Conservation (phyloP, 2,329 filamentous ascomycete genomes). For the Zymoseptoria crescenta region DNA sequence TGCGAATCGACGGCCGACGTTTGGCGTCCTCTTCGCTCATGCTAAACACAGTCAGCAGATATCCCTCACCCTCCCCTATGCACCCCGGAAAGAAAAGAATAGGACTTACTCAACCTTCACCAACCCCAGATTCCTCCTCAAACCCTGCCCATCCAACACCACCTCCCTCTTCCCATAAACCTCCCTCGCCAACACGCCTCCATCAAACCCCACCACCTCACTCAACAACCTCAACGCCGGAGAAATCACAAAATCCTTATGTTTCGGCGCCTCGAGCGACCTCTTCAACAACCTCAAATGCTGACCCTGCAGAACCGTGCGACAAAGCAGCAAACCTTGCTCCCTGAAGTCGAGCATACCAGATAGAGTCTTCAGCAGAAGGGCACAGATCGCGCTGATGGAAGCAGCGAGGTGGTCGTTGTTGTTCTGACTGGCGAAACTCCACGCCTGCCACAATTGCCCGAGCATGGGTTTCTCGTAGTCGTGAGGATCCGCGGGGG, state of each 20-base stretch:
- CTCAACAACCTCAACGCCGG: conserved; percentile 78
- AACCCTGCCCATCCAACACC: conserved; percentile 61
- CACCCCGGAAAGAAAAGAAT: too few species aligned
- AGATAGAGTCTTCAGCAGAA: conserved; percentile 73
- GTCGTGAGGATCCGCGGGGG: conserved; percentile 42
- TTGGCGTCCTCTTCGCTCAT: conserved; percentile 49
- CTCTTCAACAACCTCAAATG: conserved; percentile 74
- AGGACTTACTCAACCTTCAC: conserved; percentile 42
- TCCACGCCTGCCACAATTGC: conserved; percentile 84
- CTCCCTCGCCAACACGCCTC: conserved; percentile 67
- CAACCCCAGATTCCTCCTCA: conserved; percentile 75
- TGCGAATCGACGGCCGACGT: conserved; percentile 69
- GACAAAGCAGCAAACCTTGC: conserved; percentile 69
- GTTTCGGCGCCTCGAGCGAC: conserved; percentile 69
- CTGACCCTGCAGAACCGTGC: conserved; percentile 69
- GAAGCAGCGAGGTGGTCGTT: conserved; percentile 75
- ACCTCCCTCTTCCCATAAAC: conserved; percentile 71
- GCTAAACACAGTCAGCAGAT: conserved; percentile 2
- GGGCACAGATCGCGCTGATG: conserved; percentile 71
- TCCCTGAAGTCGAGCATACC: conserved; percentile 64
- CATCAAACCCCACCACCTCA: conserved; percentile 79
- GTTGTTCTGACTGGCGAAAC: conserved; percentile 68
- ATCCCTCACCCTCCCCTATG: neutral
- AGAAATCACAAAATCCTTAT: conserved; percentile 81
- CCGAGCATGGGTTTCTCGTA: conserved; percentile 58